A percentile compares a stretch with the other conserved stretches of the same genome.
Conservation (phyloP, 805 yeast species). For the Clavispora vitiphila region DNA sequence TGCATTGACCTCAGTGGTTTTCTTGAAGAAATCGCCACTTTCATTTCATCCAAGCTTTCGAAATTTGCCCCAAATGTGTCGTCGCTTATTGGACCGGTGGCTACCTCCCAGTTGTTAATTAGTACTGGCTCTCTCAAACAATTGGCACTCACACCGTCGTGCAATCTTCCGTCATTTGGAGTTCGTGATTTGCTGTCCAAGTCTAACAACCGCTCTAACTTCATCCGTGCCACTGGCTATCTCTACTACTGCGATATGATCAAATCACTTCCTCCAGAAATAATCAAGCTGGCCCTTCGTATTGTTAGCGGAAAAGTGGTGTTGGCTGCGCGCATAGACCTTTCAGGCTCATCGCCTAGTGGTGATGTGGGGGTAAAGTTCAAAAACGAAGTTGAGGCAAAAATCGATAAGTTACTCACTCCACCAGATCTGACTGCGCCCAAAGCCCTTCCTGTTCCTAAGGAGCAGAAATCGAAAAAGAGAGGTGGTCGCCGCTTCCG, state of each 20-base stretch:
- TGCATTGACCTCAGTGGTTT: conserved; percentile 43
- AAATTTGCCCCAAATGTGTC: conserved; percentile 76
- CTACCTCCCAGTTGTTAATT: conserved; percentile 70
- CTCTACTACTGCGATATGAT: conserved; percentile 57
- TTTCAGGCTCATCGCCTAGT: conserved; percentile 35
- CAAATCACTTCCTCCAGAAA: conserved; percentile 52
- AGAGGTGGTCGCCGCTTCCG: conserved; percentile 82
- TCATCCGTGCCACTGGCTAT: conserved; percentile 63
- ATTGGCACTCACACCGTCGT: conserved; percentile 68
- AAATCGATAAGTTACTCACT: conserved; percentile 64
- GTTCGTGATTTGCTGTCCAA: conserved; percentile 36
- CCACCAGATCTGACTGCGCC: conserved; percentile 67
- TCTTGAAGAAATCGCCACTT: conserved; percentile 41
- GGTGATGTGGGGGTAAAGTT: conserved; percentile 57
- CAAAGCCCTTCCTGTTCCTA: conserved; percentile 69
- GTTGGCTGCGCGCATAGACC: conserved; percentile 80
- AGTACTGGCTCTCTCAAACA: conserved; percentile 63
- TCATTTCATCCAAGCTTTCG: conserved; percentile 52
- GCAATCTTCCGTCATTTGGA: conserved; percentile 80
- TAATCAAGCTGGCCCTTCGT: conserved; percentile 66
- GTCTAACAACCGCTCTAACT: conserved; percentile 25
- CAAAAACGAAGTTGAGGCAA: conserved; percentile 53
- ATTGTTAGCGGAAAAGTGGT: conserved; percentile 75
- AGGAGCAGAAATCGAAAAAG: conserved; percentile 70
- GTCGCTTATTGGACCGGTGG: conserved; percentile 62